phyloP scores from a whole-genome alignment of 345 rosid genomes.

The Moricandia arvensis region DNA sequence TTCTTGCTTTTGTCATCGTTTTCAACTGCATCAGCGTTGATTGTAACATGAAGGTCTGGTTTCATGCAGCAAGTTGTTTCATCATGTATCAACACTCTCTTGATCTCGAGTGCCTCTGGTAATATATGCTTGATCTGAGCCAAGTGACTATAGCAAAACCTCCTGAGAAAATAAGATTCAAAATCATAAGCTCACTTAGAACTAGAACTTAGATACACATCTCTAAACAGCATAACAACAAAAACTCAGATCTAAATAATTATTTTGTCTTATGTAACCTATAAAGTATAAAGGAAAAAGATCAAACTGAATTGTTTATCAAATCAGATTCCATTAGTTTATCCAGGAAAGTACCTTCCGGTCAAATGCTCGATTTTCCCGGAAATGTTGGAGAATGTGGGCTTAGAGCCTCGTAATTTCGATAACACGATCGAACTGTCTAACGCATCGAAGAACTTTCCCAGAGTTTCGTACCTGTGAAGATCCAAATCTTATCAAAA shows the following conservation, averaged over 20 bases:
- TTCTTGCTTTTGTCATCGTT: constrained; percentile 42
- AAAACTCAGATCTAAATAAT: neutral
- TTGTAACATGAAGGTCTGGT: constrained; percentile 68
- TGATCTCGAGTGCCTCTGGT: constrained; percentile 78
- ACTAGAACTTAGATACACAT: neutral
- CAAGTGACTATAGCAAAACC: constrained; percentile 65
- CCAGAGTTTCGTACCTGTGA: constrained; percentile 56
- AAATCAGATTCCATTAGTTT: too few species aligned
- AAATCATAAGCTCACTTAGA: neutral
- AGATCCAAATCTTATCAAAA: neutral
- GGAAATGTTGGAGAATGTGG: constrained; percentile 54
- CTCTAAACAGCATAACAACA: neutral
- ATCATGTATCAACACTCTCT: constrained; percentile 51
- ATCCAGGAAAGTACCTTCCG: constrained; percentile 47
- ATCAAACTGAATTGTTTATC: neutral
- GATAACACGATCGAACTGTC: constrained; percentile 55
- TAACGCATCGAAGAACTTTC: constrained; percentile 62
- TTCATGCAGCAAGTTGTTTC: constrained; percentile 73
- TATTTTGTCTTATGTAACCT: constrained; percentile 2
- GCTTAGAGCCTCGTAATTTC: constrained; percentile 52
- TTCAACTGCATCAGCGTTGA: constrained; percentile 51
- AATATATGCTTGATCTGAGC: constrained; percentile 73
- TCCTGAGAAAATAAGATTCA: constrained; percentile 48
- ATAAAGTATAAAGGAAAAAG: constrained; percentile 1
- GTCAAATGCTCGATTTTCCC: constrained; percentile 62